These are phyloP conservation scores for Diaporthe citri DNA, from an alignment of 2,329 filamentous ascomycete genomes.

Conservation along the genomic window DNA sequence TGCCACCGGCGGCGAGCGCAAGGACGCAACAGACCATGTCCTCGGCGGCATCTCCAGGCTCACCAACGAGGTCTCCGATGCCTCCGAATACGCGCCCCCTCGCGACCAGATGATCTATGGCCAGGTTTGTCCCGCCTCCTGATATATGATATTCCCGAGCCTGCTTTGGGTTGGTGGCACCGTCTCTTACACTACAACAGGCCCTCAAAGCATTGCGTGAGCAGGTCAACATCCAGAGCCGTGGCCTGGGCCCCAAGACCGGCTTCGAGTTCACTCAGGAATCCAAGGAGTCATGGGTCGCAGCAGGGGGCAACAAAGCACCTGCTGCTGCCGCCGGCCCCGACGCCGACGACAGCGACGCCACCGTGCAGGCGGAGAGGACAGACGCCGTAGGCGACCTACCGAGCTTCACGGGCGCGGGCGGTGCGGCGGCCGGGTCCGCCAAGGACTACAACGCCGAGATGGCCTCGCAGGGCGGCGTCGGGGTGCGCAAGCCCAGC, in stretches of 20 bases:
- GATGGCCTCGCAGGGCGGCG: constrained; percentile 56
- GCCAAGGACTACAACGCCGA: constrained; percentile 70
- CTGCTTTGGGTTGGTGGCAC: not conserved
- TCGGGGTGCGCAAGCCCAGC: constrained; percentile 68
- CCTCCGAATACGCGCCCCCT: constrained; percentile 83
- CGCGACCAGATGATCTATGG: constrained; percentile 92
- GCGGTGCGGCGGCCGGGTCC: not conserved
- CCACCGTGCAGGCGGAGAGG: constrained; percentile 19
- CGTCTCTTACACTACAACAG: constrained; percentile 53
- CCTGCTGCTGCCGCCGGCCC: constrained; percentile 41
- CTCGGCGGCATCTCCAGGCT: constrained; percentile 83
- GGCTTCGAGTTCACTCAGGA: constrained; percentile 83
- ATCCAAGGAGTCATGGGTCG: constrained; percentile 35
- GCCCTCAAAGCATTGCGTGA: constrained; percentile 85
- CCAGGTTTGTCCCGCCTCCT: constrained; percentile 64
- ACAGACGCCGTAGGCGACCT: constrained; percentile 55
- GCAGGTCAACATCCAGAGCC: constrained; percentile 78
- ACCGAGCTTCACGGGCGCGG: constrained; percentile 46
- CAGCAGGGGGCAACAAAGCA: constrained; percentile 37
- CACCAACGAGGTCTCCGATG: constrained; percentile 87
- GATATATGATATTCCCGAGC: not conserved
- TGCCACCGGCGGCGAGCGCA: constrained; percentile 77
- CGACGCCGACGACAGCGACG: constrained; percentile 18
- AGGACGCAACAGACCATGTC: constrained; percentile 84
- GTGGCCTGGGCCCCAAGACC: constrained; percentile 75